Conservation (phyloP, 129 eudicot species). For the Tanacetum coccineum region DNA sequence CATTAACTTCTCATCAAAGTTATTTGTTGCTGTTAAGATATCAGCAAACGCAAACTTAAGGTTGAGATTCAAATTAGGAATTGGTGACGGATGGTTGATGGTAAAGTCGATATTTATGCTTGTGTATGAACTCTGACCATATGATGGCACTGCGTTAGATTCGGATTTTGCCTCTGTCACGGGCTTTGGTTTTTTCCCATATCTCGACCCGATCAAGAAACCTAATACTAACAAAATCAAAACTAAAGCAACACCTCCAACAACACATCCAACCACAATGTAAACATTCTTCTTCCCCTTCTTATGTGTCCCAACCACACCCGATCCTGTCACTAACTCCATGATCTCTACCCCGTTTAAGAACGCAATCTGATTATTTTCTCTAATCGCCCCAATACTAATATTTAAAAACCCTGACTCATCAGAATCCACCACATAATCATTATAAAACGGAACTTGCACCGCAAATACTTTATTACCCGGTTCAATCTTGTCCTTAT, state of each 20-base stretch:
- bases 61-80: constrained; percentile 33
- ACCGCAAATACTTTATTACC: fast-evolving
- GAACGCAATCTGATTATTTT: constrained; percentile 9
- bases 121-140: constrained; percentile 40
- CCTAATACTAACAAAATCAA: constrained; percentile 26
- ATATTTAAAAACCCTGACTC: constrained; percentile 33
- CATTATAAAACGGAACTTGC: constrained; percentile 41
- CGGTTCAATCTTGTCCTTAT: not conserved
- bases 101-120: constrained; percentile 26
- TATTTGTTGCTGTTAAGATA: constrained; percentile 41
- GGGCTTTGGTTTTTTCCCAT: constrained; percentile 25
- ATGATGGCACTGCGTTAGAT: constrained; percentile 13
- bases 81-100: constrained; percentile 22
- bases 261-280: constrained; percentile 34
- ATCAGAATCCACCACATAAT: constrained; percentile 39
- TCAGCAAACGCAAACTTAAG: constrained; percentile 42
- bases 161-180: constrained; percentile 15
- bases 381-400: constrained; percentile 32
- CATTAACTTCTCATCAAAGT: constrained; percentile 38
- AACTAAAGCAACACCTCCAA: constrained; percentile 38
- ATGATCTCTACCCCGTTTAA: constrained; percentile 65
- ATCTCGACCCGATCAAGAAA: constrained; percentile 21
- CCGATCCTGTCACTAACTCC: constrained; percentile 26
- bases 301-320: not conserved
- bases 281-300: not conserved